phyloP scores from a whole-genome alignment of 1,139 yeast species.

The Protomyces gravidus region DNA sequence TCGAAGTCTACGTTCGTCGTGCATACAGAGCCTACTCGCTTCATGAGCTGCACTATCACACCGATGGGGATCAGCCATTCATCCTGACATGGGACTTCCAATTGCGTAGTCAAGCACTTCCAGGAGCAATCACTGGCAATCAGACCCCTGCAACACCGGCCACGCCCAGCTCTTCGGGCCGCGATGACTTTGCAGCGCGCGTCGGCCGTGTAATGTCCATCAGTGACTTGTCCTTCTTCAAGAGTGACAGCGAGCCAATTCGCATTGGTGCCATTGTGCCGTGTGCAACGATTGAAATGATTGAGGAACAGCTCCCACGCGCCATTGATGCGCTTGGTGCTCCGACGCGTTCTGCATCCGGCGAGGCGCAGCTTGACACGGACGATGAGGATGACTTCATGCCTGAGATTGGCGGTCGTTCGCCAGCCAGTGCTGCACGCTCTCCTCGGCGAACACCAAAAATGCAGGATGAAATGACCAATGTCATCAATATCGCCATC shows the following conservation, averaged over 20 bases:
- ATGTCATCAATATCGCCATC: conserved; percentile 77
- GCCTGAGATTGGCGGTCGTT: conserved; percentile 38
- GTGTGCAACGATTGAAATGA: conserved; percentile 77
- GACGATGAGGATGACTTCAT: conserved; percentile 39
- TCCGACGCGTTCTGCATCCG: conserved; percentile 45
- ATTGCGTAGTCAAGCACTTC: conserved; percentile 66
- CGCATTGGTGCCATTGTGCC: conserved; percentile 89
- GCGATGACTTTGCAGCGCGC: conserved; percentile 32
- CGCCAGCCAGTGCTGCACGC: conserved; percentile 32
- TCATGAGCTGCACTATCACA: conserved; percentile 65
- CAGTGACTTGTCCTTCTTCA: conserved; percentile 79
- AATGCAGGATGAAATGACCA: conserved; percentile 49
- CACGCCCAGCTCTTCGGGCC: conserved; percentile 36
- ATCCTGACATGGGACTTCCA: conserved; percentile 87
- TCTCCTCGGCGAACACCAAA: conserved; percentile 1
- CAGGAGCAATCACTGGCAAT: conserved; percentile 43
- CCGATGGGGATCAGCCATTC: conserved; percentile 53
- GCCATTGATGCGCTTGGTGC: conserved; percentile 63
- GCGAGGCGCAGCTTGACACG: conserved; percentile 4
- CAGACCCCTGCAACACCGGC: conserved; percentile 28
- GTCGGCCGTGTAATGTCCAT: conserved; percentile 80
- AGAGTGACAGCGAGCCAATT: conserved; percentile 53
- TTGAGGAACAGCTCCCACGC: conserved; percentile 72
- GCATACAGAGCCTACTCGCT: conserved; percentile 95
- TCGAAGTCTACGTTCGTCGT: conserved; percentile 92